These are phyloP conservation scores for Kondoa malvinella DNA, from an alignment of 768 basidiomycete species.

Conservation along the genomic window DNA sequence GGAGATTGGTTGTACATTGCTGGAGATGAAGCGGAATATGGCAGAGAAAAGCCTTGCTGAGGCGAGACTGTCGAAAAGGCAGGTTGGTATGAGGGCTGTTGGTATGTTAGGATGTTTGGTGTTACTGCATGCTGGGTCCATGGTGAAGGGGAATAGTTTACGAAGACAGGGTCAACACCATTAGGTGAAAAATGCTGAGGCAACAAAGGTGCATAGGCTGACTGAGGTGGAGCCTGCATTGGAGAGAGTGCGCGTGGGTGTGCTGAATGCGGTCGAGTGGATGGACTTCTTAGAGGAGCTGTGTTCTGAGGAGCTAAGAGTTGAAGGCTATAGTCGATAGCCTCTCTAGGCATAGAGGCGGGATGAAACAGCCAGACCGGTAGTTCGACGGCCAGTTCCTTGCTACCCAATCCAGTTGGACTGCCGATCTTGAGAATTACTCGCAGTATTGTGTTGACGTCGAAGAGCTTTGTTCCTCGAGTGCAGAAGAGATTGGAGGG, in stretches of 20 bases:
- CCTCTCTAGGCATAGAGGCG: constrained; percentile 19
- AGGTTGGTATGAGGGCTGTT: background rate
- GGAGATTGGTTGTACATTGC: background rate
- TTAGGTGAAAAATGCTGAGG: too few relatives aligned
- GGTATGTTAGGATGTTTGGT: too few relatives aligned
- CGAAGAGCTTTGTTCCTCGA: constrained; percentile 21
- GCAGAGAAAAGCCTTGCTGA: background rate
- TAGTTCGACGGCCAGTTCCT: constrained; percentile 22
- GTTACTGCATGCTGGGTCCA: too few relatives aligned
- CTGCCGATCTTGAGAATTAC: constrained; percentile 21
- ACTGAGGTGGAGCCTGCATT: too few relatives aligned
- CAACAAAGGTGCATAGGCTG: too few relatives aligned
- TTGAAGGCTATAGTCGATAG: background rate
- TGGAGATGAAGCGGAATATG: background rate
- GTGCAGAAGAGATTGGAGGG: constrained; percentile 16
- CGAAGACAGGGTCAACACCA: too few relatives aligned
- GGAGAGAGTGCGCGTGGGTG: constrained; percentile 19
- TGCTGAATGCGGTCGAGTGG: constrained; percentile 17
- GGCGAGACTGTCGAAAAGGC: background rate
- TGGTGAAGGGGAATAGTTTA: too few relatives aligned
- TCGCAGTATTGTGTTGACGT: constrained; percentile 20
- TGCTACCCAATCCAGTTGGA: constrained; percentile 19
- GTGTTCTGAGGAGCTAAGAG: background rate
- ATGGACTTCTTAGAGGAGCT: constrained; percentile 11
- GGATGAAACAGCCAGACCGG: constrained; percentile 25